Percentiles rank a stretch among this genome's conserved stretches.
Conservation (phyloP, 1,284 basidiomycete genomes). For the Naganishia cerealis region DNA sequence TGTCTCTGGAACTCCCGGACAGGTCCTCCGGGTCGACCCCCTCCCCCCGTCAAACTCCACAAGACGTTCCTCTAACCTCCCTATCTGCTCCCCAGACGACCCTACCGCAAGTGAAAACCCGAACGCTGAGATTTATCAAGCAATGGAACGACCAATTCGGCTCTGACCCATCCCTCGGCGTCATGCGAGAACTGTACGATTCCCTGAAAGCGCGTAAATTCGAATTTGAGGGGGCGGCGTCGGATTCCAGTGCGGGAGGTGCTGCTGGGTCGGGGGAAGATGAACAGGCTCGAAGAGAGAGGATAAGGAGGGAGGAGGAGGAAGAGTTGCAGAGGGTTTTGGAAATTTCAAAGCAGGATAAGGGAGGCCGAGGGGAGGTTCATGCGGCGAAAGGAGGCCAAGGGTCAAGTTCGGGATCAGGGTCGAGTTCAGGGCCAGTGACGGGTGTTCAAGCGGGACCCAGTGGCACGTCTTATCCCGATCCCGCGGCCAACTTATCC, state of each 20-base stretch:
- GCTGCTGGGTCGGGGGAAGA: conserved; percentile 2
- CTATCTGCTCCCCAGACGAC: conserved; percentile 59
- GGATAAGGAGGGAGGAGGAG: conserved; percentile 63
- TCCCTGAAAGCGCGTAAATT: conserved; percentile 62
- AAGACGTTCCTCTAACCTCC: not conserved
- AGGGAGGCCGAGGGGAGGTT: conserved; percentile 67
- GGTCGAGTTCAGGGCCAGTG: conserved; percentile 34
- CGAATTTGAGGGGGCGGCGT: conserved; percentile 40
- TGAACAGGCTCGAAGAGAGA: conserved; percentile 18
- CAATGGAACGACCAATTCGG: conserved; percentile 85
- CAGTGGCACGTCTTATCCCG: conserved; percentile 6
- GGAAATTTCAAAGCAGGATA: conserved; percentile 83
- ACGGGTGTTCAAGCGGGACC: conserved; percentile 32
- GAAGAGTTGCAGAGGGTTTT: conserved; percentile 87
- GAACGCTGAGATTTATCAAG: conserved; percentile 71
- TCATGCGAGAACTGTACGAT: conserved; percentile 89
- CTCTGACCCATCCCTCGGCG: conserved; percentile 71
- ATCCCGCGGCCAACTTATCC: conserved; percentile 47
- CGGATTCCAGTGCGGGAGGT: not conserved
- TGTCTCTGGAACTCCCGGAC: too few species aligned
- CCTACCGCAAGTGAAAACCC: conserved; percentile 80
- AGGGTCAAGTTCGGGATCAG: conserved; percentile 44
- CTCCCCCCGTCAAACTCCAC: not conserved
- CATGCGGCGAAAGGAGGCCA: conserved; percentile 28
- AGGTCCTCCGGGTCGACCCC: too few species aligned